Conservation (phyloP, 2,329 filamentous ascomycete species). For the Ophiostoma quercus region DNA sequence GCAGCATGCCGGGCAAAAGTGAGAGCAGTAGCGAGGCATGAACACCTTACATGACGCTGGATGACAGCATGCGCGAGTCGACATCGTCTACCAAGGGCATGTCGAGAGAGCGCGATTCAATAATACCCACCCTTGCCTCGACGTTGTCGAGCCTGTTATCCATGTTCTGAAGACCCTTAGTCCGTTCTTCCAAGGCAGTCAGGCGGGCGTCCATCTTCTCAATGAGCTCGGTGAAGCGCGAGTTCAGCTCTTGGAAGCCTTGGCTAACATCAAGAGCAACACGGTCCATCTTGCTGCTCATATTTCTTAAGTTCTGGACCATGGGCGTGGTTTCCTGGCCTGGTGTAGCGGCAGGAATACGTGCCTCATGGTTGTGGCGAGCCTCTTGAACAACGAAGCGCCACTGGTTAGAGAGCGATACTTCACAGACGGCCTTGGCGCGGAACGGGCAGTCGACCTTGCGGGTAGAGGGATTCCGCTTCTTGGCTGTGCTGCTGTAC, state of each 20-base stretch:
- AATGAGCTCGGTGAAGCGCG: conserved; percentile 45
- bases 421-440: conserved; percentile 59
- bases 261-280: conserved; percentile 53
- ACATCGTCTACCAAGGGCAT: conserved; percentile 39
- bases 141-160: conserved; percentile 34
- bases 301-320: conserved; percentile 52
- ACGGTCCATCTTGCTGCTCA: conserved; percentile 56
- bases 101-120: conserved; percentile 38
- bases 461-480: conserved; percentile 58
- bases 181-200: conserved; percentile 45
- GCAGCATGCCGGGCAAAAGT: background rate
- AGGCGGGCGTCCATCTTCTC: conserved; percentile 52
- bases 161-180: conserved; percentile 22
- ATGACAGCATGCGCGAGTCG: conserved; percentile 36
- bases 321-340: conserved; percentile 55
- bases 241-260: conserved; percentile 48
- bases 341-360: conserved; percentile 48
- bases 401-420: conserved; percentile 58
- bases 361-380: conserved; percentile 58
- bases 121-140: conserved; percentile 37
- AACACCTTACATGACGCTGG: conserved; percentile 35
- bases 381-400: conserved; percentile 57
- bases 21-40: background rate
- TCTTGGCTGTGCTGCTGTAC: conserved; percentile 61
- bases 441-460: conserved; percentile 61